Percentiles rank a stretch among this genome's conserved stretches.
Evolutionary conservation across 2,329 filamentous ascomycete species (phyloP).

Genomic region (Mariannaea elegans): DNA sequence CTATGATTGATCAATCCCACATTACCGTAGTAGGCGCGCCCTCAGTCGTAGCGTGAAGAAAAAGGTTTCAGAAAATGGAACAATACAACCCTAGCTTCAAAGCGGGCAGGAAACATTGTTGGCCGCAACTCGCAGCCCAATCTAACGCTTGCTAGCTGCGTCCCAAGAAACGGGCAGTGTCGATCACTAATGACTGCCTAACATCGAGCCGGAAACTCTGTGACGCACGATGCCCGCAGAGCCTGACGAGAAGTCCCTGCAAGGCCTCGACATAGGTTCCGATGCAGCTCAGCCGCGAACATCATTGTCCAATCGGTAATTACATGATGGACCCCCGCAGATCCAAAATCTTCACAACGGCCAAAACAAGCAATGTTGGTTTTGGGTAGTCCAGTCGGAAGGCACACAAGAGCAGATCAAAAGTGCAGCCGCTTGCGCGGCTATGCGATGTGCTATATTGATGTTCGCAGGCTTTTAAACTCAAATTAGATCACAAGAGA

Average conservation of each 20-base stretch:
- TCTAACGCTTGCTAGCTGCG: conserved; percentile 19
- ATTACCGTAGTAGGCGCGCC: neutral
- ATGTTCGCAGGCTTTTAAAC: conserved; percentile 9
- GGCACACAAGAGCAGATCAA: neutral
- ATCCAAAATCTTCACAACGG: conserved; percentile 2
- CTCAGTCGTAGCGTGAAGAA: neutral
- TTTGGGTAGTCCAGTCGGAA: neutral
- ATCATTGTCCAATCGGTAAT: conserved; percentile 20
- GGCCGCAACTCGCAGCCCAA: conserved; percentile 29
- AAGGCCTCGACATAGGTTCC: neutral
- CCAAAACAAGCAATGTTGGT: neutral
- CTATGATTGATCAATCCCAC: too few species aligned
- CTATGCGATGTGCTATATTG: conserved; percentile 11
- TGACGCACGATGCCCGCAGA: neutral
- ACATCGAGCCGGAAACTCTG: neutral
- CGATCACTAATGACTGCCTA: conserved; percentile 24
- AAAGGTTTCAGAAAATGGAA: conserved; percentile 8
- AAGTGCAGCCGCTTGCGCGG: conserved; percentile 9
- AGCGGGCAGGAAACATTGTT: neutral
- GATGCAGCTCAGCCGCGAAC: conserved; percentile 14
- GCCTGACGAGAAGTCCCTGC: conserved; percentile 4
- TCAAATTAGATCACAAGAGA: conserved; percentile 16
- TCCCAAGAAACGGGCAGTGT: conserved; percentile 29
- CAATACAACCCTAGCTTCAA: conserved; percentile 1
- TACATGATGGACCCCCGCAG: neutral